Evolutionary conservation across 1,139 yeast species (phyloP), one percentile per base, ranked within the genome.

Genomic region (Pneumocystis oryctolagi): DNA sequence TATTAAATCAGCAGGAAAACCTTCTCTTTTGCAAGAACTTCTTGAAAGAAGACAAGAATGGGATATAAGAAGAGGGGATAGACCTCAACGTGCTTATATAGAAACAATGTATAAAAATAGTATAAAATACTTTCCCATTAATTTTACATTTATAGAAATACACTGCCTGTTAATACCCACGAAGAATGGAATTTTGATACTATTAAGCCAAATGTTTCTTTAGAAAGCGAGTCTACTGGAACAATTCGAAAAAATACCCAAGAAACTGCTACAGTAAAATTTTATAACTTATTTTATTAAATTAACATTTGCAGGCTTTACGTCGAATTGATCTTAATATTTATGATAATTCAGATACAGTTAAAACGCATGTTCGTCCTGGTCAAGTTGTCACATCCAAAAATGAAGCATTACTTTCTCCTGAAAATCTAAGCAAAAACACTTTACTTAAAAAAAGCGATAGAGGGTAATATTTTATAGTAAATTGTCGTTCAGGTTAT

Each of bases 1-100:
- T 67, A 78, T 88, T 30, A 73, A 68, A 69, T 78, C 73, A 60
- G 78, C 81, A 1, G 78, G 56, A 25, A 47, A 47, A 25, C 74
- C 73, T 61, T 68, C 70, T 1, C 69, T 70, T 31, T 69, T 80
- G 39, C 65, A 69, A 6, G 68, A 68, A 28, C 65, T 75, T 60
- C 72, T 77, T 16, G 69, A 69, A 53, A 66, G 71, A 58, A 68
- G 66, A 58, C 66, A 67, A 12, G 66, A 61, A 8, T 72, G 68
- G 66, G 66, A 67, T 18, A 62, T 66, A 35, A 61, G 68, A 53
- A 62, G 68, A 32, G 60, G 64, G n/a, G 66, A 66, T 58, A 60
- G 66, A 28, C 55, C 31, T 60, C 65, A 20, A 64, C 61, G 42
- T 65, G 58, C 40, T 31, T 60, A 37, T 20, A 32, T 32, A 28